These are phyloP conservation scores for Arabidopsis hybrid DNA, from an alignment of 441 rosid genomes.

Conservation along the genomic window DNA sequence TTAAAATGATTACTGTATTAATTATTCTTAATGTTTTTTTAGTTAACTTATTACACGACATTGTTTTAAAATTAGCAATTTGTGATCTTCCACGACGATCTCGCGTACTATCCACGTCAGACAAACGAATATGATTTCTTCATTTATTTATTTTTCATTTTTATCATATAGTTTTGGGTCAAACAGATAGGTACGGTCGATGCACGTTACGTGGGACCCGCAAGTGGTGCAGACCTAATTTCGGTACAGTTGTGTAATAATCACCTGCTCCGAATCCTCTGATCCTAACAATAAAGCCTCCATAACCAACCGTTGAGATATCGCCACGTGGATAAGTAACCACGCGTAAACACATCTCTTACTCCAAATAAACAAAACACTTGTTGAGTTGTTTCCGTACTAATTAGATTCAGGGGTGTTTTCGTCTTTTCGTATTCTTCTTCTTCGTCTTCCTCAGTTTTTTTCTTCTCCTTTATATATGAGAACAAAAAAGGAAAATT, in stretches of 20 bases:
- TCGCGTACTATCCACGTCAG: constrained; percentile 44
- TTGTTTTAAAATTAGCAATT: too few species aligned
- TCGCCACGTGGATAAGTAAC: constrained; percentile 17
- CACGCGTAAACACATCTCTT: neutral
- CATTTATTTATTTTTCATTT: neutral
- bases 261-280: constrained; percentile 15
- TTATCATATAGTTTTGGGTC: constrained; percentile 33
- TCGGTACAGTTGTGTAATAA: constrained; percentile 36
- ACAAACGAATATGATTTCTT: constrained; percentile 27
- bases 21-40: too few species aligned
- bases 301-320: neutral
- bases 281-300: neutral
- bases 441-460: neutral
- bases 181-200: constrained; percentile 64
- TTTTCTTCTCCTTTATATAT: constrained; percentile 4
- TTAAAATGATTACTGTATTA: too few species aligned
- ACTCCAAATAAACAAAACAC: neutral
- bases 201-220: constrained; percentile 52
- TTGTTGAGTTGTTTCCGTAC: constrained; percentile 25
- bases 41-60: too few species aligned
- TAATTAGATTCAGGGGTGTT: constrained; percentile 14
- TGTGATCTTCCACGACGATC: constrained; percentile 33
- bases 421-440: constrained; percentile 35
- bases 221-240: constrained; percentile 11
- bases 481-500: constrained; percentile 24